Conservation (phyloP, 2,329 filamentous ascomycete species). For the Verticillium klebahnii region DNA sequence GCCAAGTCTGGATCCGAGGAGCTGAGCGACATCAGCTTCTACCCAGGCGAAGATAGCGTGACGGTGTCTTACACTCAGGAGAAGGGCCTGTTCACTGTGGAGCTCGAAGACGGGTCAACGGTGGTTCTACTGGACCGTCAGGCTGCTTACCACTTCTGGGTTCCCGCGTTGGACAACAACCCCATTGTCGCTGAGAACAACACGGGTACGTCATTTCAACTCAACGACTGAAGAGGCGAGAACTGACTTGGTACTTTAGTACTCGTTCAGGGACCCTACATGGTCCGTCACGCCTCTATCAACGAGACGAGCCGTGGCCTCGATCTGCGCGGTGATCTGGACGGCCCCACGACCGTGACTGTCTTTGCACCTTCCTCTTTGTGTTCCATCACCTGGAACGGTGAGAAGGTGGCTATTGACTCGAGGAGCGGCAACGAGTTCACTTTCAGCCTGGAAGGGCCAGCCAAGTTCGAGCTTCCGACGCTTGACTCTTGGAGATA, state of each 20-base stretch:
- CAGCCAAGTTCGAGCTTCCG: constrained; percentile 29
- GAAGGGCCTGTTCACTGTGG: constrained; percentile 40
- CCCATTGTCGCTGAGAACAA: not conserved
- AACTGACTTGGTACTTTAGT: constrained; percentile 24
- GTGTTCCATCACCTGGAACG: constrained; percentile 47
- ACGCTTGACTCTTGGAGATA: constrained; percentile 40
- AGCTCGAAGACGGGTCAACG: constrained; percentile 39
- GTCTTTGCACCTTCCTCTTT: constrained; percentile 43
- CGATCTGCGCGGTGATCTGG: constrained; percentile 39
- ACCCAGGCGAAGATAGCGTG: constrained; percentile 31
- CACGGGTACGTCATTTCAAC: not conserved
- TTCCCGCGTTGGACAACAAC: constrained; percentile 27
- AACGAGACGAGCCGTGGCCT: constrained; percentile 28
- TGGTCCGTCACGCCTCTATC: constrained; percentile 40
- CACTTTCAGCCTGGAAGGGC: constrained; percentile 20
- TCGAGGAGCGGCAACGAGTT: constrained; percentile 22
- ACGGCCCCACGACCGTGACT: constrained; percentile 33
- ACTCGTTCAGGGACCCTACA: constrained; percentile 46
- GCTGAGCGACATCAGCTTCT: constrained; percentile 34
- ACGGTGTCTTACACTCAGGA: constrained; percentile 44
- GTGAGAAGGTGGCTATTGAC: constrained; percentile 24
- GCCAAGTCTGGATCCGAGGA: constrained; percentile 32
- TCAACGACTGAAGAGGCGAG: fast-evolving
- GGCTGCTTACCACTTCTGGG: constrained; percentile 53
- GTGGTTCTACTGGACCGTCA: constrained; percentile 49